These are phyloP conservation scores for Begonia masoniana DNA, from an alignment of 306 rosid species.

Conservation along the genomic window DNA sequence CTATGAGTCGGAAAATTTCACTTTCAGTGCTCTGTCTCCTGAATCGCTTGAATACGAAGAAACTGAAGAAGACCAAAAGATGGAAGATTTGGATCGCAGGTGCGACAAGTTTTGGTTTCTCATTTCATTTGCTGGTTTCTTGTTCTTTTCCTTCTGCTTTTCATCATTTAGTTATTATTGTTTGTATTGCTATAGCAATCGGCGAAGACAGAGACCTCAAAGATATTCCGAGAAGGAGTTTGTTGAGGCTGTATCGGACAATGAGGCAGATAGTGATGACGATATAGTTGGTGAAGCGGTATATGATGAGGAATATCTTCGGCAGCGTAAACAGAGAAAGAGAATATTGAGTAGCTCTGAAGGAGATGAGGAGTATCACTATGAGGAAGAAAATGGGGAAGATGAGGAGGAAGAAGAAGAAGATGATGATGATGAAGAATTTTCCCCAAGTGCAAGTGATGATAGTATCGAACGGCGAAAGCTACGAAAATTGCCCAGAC, in stretches of 20 bases:
- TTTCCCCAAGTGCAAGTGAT: constrained; percentile 66
- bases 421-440: constrained; percentile 20
- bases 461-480: constrained; percentile 74
- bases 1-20: constrained; percentile 28
- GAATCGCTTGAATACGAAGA: constrained; percentile 55
- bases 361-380: constrained; percentile 87
- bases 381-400: constrained; percentile 87
- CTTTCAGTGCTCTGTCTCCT: constrained; percentile 59
- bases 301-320: constrained; percentile 87
- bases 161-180: constrained; percentile 2
- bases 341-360: constrained; percentile 86
- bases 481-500: constrained; percentile 51
- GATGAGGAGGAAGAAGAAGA: constrained; percentile 77
- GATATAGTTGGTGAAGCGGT: constrained; percentile 96
- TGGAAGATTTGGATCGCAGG: constrained; percentile 68
- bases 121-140: constrained; percentile 3
- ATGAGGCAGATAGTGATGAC: constrained; percentile 84
- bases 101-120: constrained; percentile 10
- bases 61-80: constrained; percentile 40
- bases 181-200: constrained; percentile 30
- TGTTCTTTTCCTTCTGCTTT: constrained; percentile 10
- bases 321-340: constrained; percentile 76
- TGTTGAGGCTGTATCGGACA: constrained; percentile 63
- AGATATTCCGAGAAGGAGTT: constrained; percentile 83
- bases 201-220: constrained; percentile 76